Evolutionary conservation across 179 eudicot genomes (phyloP), one percentile per base, ranked within the genome.

Genomic region (Corrigiola litoralis): DNA sequence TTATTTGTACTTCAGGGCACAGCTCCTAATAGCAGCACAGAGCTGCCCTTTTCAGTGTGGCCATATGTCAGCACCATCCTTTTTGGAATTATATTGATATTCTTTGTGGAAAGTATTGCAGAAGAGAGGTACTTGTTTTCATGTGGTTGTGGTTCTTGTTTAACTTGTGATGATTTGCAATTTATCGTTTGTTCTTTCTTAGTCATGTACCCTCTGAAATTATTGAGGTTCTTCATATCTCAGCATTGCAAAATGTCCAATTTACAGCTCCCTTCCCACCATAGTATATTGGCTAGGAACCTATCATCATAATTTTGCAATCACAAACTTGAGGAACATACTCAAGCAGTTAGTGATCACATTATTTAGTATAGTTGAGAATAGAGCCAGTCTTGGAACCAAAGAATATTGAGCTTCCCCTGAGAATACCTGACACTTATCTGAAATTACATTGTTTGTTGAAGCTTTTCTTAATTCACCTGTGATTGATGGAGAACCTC

Each of bases 51-150:
- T 72, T 83, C 86, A 47, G 66, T 74, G 25, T 90, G 96, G 96
- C 81, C 98, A 61, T 86, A 90, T 72, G 52, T 83, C 49, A 92
- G 95, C 74, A 85, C 87, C 64, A 68, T 86, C 57, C 64, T 89
- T 28, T 92, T 92, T 62, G 98, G 96, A 63, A 45, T 90, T 48
- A 78, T 92, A 59, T 79, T 92, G 80, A 85, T 90, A 80, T 92
- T 82, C 71, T 92, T 90, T 72, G 76, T 87, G n/a, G 96, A 92
- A 79, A 90, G 79, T 75, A 67, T 92, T 58, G 98, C 98, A 37
- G 98, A 92, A 75, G 98, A 92, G 73, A 90, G 95, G 98, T 92
- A 89, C 58, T 53, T n/a, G 44, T 58, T 0, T 36, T 38, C 14
- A n/a, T 18, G 33, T 56, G 11, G 18, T 14, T 25, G 8, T 45